A percentile compares a stretch with the other conserved stretches of the same genome.
Conservation (phyloP, 2,329 filamentous ascomycete genomes). For the Remersonia thermophila region DNA sequence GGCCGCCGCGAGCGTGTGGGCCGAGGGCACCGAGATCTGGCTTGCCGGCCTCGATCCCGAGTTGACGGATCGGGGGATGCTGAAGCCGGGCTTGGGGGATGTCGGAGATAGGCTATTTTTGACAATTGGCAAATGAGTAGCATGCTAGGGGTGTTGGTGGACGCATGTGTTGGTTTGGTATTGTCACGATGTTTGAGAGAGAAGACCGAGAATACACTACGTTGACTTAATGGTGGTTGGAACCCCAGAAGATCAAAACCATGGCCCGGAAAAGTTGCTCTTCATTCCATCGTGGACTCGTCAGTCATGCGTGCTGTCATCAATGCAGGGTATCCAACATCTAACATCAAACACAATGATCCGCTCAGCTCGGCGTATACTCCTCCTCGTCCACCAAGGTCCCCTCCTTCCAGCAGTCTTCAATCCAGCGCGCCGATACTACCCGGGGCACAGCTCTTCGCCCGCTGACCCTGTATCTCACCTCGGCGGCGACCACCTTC, state of each 20-base stretch:
- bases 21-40: constrained; percentile 67
- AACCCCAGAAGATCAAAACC: no score
- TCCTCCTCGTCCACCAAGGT: constrained; percentile 70
- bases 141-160: not conserved
- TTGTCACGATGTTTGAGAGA: not conserved
- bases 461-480: constrained; percentile 34
- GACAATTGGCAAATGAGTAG: constrained; percentile 64
- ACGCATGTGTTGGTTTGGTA: not conserved
- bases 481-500: constrained; percentile 27
- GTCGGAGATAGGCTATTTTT: constrained; percentile 83
- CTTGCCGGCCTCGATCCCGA: constrained; percentile 65
- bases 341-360: no score
- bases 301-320: no score
- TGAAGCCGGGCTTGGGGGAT: constrained; percentile 80
- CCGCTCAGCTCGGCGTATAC: constrained; percentile 12
- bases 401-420: constrained; percentile 65
- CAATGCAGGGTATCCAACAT: no score
- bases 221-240: no score
- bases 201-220: not conserved
- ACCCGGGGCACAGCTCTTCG: constrained; percentile 50
- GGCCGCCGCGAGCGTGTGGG: constrained; percentile 65
- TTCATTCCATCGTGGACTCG: no score
- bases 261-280: no score
- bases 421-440: constrained; percentile 60
- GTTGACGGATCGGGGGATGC: constrained; percentile 72